Conservation (phyloP, 805 yeast genomes). For the Sungouiella thailandica region DNA sequence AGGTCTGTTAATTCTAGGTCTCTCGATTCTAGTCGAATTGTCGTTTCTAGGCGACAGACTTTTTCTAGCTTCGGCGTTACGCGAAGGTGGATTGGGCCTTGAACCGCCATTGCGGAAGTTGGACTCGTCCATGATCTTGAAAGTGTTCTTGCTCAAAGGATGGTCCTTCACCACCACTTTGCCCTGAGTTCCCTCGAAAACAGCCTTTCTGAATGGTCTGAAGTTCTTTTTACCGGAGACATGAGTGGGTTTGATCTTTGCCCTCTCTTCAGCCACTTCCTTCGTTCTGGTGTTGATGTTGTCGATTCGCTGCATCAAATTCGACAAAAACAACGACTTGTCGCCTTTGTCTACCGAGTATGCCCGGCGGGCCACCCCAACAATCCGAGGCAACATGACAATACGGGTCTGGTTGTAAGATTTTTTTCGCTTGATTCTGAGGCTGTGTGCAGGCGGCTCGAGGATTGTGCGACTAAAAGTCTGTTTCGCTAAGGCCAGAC, state of each 20-base stretch:
- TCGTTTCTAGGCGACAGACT: background rate
- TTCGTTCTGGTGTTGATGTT: constrained; percentile 19
- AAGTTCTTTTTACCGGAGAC: constrained; percentile 2
- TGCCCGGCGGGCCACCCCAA: constrained; percentile 4
- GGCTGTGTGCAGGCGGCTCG: too few relatives aligned
- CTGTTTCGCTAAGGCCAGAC: too few relatives aligned
- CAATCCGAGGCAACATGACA: constrained; percentile 10
- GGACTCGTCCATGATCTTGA: constrained; percentile 9
- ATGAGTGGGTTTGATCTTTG: background rate
- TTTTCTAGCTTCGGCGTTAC: constrained; percentile 1
- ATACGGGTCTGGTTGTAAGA: background rate
- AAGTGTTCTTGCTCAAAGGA: constrained; percentile 15
- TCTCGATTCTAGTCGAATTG: background rate
- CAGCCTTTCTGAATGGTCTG: too few relatives aligned
- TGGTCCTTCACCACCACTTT: constrained; percentile 13
- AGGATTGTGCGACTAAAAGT: too few relatives aligned
- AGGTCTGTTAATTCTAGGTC: background rate
- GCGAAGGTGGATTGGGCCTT: constrained; percentile 1
- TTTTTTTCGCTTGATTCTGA: too few relatives aligned
- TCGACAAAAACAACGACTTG: constrained; percentile 25
- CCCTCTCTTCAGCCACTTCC: constrained; percentile 3
- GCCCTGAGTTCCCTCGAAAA: background rate
- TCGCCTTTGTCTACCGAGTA: constrained; percentile 8
- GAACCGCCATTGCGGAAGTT: constrained; percentile 1
- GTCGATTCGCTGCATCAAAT: constrained; percentile 34